These are phyloP conservation scores for Omphalotus guepiniiformis DNA, from an alignment of 768 basidiomycete genomes.

Conservation along the genomic window DNA sequence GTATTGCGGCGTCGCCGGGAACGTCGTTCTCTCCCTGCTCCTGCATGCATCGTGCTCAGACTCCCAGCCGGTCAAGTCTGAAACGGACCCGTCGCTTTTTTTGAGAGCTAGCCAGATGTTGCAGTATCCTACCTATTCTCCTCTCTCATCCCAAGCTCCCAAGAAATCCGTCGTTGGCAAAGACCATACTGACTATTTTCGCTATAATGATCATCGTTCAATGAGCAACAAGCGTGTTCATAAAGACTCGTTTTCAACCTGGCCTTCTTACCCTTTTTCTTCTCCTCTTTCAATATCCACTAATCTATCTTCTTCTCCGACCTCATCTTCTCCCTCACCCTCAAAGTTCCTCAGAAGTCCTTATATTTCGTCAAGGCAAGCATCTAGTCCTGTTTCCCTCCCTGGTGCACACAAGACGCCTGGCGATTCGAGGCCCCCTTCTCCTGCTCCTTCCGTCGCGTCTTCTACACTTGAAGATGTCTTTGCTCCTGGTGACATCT, in stretches of 20 bases:
- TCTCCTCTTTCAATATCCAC: conserved; percentile 22
- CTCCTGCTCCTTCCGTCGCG: conserved; percentile 25
- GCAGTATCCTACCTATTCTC: conserved; percentile 49
- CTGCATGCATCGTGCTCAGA: conserved; percentile 48
- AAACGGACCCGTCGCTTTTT: conserved; percentile 27
- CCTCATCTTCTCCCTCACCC: conserved; percentile 20
- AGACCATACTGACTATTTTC: conserved; percentile 32
- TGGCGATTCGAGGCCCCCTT: conserved; percentile 21
- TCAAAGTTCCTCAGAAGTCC: conserved; percentile 34
- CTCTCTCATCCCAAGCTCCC: conserved; percentile 26
- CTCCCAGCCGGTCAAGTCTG: conserved; percentile 60
- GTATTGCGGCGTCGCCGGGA: conserved; percentile 22
- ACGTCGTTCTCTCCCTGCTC: conserved; percentile 21
- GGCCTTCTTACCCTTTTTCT: conserved; percentile 11
- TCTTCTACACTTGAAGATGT: conserved; percentile 55
- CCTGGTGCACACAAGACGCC: conserved; percentile 24
- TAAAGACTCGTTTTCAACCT: conserved; percentile 25
- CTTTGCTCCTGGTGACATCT: conserved; percentile 65
- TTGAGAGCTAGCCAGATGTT: conserved; percentile 44
- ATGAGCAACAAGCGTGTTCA: conserved; percentile 34
- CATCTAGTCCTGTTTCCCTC: conserved; percentile 25
- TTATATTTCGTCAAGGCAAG: conserved; percentile 32
- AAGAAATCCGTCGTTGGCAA: conserved; percentile 18
- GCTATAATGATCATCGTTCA: conserved; percentile 36
- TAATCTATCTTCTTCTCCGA: conserved; percentile 19